Percentiles rank a stretch among this genome's conserved stretches.
phyloP scores from a whole-genome alignment of 768 basidiomycete species.

The Galerina sulciceps region DNA sequence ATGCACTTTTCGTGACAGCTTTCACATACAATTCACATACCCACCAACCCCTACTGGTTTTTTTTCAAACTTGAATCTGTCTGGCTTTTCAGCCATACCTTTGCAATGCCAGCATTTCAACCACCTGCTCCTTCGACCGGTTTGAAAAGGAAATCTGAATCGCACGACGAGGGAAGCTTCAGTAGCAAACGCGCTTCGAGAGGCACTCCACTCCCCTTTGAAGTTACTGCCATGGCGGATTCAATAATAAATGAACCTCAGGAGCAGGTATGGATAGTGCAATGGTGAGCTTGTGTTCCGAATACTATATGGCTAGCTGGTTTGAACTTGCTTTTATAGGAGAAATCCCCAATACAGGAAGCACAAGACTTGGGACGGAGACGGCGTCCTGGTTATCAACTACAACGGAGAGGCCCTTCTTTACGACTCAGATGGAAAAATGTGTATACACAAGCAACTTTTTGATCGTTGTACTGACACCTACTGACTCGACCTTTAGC shows the following conservation, averaged over 20 bases:
- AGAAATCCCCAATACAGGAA: constrained; percentile 75
- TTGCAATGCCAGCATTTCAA: constrained; percentile 31
- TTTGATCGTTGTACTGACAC: background rate
- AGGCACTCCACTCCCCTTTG: constrained; percentile 9
- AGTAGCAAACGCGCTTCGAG: constrained; percentile 35
- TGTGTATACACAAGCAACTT: constrained; percentile 44
- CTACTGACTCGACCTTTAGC: constrained; percentile 32
- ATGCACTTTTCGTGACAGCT: no score
- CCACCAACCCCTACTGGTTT: background rate
- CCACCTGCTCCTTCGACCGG: constrained; percentile 16
- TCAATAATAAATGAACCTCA: constrained; percentile 35
- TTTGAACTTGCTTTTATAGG: constrained; percentile 38
- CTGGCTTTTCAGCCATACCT: background rate
- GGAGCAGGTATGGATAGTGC: constrained; percentile 65
- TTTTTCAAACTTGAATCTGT: background rate
- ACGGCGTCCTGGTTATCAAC: constrained; percentile 63
- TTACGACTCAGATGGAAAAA: constrained; percentile 66
- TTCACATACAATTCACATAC: no score
- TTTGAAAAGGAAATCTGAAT: constrained; percentile 35
- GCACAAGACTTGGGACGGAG: constrained; percentile 92
- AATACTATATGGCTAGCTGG: background rate
- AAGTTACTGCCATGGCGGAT: background rate
- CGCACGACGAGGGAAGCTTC: constrained; percentile 26
- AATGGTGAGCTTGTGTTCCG: constrained; percentile 53
- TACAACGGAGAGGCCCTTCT: constrained; percentile 47